Conservation (phyloP, 352 stramenopile species). For the Phytophthora citricola region DNA sequence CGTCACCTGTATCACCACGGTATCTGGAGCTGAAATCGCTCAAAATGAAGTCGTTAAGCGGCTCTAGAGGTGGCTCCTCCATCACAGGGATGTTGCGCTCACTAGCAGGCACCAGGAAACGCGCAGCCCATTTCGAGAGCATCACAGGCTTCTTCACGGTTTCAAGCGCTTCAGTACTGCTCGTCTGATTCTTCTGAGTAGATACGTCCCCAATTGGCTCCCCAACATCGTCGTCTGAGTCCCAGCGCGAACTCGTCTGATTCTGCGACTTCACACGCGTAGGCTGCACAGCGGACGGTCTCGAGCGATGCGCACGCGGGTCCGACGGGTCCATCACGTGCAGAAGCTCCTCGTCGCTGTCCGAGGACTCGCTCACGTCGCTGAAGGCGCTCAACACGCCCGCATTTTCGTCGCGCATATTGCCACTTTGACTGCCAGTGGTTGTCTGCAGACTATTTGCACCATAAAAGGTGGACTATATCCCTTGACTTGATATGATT, state of each 20-base stretch:
- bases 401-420: slow-evolving; percentile 47
- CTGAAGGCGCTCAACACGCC: slow-evolving; percentile 43
- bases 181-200: slow-evolving; percentile 19
- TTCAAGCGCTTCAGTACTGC: slow-evolving; percentile 17
- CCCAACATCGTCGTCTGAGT: slow-evolving; percentile 65
- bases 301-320: slow-evolving; percentile 61
- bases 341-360: slow-evolving; percentile 56
- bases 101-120: slow-evolving; percentile 69
- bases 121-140: slow-evolving; percentile 76
- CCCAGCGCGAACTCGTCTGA: slow-evolving; percentile 59
- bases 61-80: slow-evolving; percentile 74
- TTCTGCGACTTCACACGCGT: slow-evolving; percentile 34
- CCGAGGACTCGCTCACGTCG: slow-evolving; percentile 35
- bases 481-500: slow-evolving; percentile 2
- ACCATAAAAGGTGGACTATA: neutral
- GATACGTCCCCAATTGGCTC: slow-evolving; percentile 41
- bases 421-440: slow-evolving; percentile 27
- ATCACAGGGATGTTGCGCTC: slow-evolving; percentile 59
- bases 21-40: slow-evolving; percentile 82
- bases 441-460: neutral
- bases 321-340: slow-evolving; percentile 85
- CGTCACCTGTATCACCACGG: slow-evolving; percentile 54
- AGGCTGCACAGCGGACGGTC: slow-evolving; percentile 39
- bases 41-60: slow-evolving; percentile 87
- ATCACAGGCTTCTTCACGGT: slow-evolving; percentile 32